Evolutionary conservation across 441 rosid genomes (phyloP).

Genomic region (Adansonia gregorii): DNA sequence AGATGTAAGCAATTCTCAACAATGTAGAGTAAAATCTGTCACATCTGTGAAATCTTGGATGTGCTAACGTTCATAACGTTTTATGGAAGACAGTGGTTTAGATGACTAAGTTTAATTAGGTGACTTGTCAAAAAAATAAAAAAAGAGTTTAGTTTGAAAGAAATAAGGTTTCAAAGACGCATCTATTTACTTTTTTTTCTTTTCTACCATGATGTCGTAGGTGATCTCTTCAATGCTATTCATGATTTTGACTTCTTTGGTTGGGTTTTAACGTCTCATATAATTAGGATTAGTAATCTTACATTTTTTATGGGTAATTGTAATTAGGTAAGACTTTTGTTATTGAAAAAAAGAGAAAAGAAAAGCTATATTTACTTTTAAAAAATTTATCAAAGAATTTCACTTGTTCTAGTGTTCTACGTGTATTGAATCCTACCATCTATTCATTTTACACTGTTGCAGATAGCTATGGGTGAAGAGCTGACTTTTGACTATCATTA

Average conservation of each 20-base stretch:
- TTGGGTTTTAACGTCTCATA: too few relatives aligned
- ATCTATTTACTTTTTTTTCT: neutral
- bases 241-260: neutral
- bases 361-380: neutral
- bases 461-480: conserved; percentile 94
- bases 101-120: conserved; percentile 13
- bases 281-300: neutral
- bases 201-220: neutral
- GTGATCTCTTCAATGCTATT: neutral
- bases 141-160: neutral
- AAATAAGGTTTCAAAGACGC: neutral
- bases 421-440: conserved; percentile 18
- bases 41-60: neutral
- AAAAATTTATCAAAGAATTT: neutral
- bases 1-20: conserved; percentile 63
- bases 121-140: neutral
- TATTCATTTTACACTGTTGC: conserved; percentile 35
- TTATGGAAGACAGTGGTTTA: neutral
- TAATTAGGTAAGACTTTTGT: neutral
- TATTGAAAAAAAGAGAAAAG: neutral
- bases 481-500: conserved; percentile 68
- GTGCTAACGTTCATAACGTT: conserved; percentile 5
- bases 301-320: neutral
- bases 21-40: conserved; percentile 13
- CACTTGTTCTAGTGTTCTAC: neutral